phyloP scores from a whole-genome alignment of 805 yeast genomes.

The Pichia gijzeniarum region DNA sequence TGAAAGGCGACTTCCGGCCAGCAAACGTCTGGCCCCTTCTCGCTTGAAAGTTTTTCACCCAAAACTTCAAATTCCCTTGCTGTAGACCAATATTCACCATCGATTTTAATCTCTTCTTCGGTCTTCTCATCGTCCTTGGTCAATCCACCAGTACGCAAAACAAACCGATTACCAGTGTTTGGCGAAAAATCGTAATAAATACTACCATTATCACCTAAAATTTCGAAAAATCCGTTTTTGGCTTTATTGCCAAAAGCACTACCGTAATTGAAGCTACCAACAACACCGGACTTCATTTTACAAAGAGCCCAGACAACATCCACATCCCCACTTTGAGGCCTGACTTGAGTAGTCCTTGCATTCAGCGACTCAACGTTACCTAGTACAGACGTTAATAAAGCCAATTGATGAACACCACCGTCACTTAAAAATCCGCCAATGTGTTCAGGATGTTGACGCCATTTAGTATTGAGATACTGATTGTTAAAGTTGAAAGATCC shows the following conservation, averaged over 20 bases:
- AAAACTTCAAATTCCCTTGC: slow-evolving; percentile 43
- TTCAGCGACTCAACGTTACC: slow-evolving; percentile 68
- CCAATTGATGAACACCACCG: slow-evolving; percentile 96
- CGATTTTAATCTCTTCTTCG: slow-evolving; percentile 31
- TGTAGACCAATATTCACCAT: slow-evolving; percentile 38
- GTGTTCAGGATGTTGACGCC: slow-evolving; percentile 91
- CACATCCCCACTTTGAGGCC: slow-evolving; percentile 72
- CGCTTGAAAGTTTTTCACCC: slow-evolving; percentile 30
- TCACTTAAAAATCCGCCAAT: slow-evolving; percentile 90
- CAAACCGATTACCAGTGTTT: slow-evolving; percentile 34
- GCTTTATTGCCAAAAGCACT: slow-evolving; percentile 81
- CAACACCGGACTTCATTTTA: slow-evolving; percentile 48
- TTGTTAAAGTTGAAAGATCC: slow-evolving; percentile 60
- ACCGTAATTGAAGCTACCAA: slow-evolving; percentile 85
- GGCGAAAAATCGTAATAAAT: slow-evolving; percentile 61
- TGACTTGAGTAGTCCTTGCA: slow-evolving; percentile 72
- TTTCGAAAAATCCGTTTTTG: slow-evolving; percentile 57
- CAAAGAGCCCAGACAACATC: slow-evolving; percentile 74
- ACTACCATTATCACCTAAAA: slow-evolving; percentile 78
- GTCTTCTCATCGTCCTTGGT: slow-evolving; percentile 42
- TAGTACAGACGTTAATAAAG: slow-evolving; percentile 72
- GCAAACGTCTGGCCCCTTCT: slow-evolving; percentile 20
- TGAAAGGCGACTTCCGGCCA: slow-evolving; percentile 83
- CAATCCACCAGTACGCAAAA: slow-evolving; percentile 45
- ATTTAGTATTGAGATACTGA: slow-evolving; percentile 62